Percentiles rank a stretch among this genome's conserved stretches.
Conservation (phyloP, 768 basidiomycete species). For the Serpula lacrymans region DNA sequence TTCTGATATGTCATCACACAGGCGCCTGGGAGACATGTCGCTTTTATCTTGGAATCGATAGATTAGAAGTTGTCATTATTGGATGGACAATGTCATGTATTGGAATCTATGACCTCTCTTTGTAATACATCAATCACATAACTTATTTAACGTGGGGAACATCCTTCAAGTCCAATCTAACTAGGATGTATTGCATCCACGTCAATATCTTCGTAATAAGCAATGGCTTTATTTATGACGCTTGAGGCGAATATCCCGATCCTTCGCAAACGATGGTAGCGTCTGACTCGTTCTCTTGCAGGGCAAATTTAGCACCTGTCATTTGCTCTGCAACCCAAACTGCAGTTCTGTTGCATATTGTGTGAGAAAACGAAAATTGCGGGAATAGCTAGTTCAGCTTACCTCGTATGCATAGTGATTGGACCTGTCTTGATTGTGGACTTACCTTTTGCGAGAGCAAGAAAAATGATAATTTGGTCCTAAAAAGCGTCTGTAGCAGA, state of each 20-base stretch:
- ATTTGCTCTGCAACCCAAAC: slow-evolving; percentile 72
- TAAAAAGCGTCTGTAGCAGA: slow-evolving; percentile 35
- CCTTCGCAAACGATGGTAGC: slow-evolving; percentile 59
- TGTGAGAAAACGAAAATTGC: background rate
- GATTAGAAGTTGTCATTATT: slow-evolving; percentile 6
- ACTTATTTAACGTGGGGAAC: slow-evolving; percentile 3
- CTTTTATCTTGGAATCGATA: slow-evolving; percentile 80
- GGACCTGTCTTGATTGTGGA: slow-evolving; percentile 57
- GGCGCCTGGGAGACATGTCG: slow-evolving; percentile 85
- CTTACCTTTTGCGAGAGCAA: slow-evolving; percentile 65
- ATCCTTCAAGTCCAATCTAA: slow-evolving; percentile 6
- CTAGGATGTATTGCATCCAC: slow-evolving; percentile 18
- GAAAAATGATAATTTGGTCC: slow-evolving; percentile 78
- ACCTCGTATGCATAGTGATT: slow-evolving; percentile 69
- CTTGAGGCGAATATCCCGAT: slow-evolving; percentile 47
- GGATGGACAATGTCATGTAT: slow-evolving; percentile 14
- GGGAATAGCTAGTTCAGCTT: slow-evolving; percentile 8
- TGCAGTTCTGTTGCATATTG: slow-evolving; percentile 43
- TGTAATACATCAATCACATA: slow-evolving; percentile 19
- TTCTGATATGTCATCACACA: slow-evolving; percentile 24
- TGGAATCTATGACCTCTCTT: slow-evolving; percentile 9
- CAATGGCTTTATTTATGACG: background rate
- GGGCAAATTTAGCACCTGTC: slow-evolving; percentile 60
- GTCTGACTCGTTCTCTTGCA: slow-evolving; percentile 42
- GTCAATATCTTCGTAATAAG: background rate